phyloP scores from a whole-genome alignment of 371 early-diverging fungal species.

The Rhizomucor pusillus region DNA sequence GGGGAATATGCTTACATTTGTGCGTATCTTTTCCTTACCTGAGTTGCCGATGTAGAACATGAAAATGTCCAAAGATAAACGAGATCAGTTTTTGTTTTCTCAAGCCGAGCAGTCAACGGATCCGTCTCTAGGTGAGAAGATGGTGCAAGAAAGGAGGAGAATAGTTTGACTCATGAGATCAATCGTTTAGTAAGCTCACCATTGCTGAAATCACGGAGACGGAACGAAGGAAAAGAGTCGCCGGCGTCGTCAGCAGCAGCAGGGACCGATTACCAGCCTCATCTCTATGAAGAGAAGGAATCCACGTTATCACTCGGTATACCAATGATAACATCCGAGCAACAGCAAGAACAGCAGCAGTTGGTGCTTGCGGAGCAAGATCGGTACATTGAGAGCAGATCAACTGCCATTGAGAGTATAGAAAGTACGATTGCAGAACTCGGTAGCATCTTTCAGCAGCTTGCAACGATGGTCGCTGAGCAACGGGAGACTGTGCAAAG shows the following conservation, averaged over 20 bases:
- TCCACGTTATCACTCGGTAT: conserved; percentile 47
- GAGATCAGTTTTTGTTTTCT: conserved; percentile 58
- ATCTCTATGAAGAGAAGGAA: conserved; percentile 22
- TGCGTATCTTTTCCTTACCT: neutral
- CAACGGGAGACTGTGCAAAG: conserved; percentile 94
- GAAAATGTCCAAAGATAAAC: conserved; percentile 70
- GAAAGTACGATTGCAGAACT: conserved; percentile 96
- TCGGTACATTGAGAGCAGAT: conserved; percentile 80
- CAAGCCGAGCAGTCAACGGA: conserved; percentile 30
- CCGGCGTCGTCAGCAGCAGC: conserved; percentile 44
- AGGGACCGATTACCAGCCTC: conserved; percentile 18
- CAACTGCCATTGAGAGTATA: conserved; percentile 90
- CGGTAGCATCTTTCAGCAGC: conserved; percentile 93
- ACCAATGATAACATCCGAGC: conserved; percentile 48
- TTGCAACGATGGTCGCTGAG: conserved; percentile 91
- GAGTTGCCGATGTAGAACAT: no score
- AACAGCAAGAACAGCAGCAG: conserved; percentile 64
- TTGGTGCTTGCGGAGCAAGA: conserved; percentile 52
- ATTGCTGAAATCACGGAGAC: conserved; percentile 49
- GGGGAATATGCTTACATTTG: neutral
- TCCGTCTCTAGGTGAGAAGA: conserved; percentile 30
- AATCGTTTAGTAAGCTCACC: conserved; percentile 53
- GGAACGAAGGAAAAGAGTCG: conserved; percentile 43
- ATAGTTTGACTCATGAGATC: neutral
- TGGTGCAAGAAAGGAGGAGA: neutral